Base-by-base conservation (phyloP, 148 eudicot species). In the Polygonum maritimum region DNA sequence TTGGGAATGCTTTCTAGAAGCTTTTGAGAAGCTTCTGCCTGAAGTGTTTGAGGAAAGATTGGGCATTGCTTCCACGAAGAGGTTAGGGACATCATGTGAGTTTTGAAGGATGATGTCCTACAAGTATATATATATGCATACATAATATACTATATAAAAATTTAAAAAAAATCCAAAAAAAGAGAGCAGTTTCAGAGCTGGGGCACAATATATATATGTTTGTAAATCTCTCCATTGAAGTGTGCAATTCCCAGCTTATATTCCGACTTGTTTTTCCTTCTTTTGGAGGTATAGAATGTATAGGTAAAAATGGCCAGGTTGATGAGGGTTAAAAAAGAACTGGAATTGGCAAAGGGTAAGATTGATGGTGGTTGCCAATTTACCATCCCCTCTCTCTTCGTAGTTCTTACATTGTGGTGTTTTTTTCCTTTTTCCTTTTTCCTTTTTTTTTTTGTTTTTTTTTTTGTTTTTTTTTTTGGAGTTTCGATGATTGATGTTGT, bases 61-160 rank as follows among this genome's bases (percentile, higher is more conserved):
- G 85, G 83, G 81, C 73, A 84, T 80, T 63, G 80, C 88, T 44
- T 74, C 83, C 51, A 84, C 76, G 76, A 88, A 81, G 79, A 86
- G 96, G 84, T 83, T 89, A 67, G 96, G 93, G 70, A 85, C 87
- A 77, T 90, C 97, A 49, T 88, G 91, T 65, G 78, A 84, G 76
- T 86, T 89, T 77, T 80, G 80, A 86, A 60, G 74, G 78, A 49
- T 63, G 78, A 49, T 63, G 58, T 44, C 75, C 75, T 4, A 67
- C 4, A 26, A 26, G 19, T 67, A 36, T 22, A 22, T 21, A 57
- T 57, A 57, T 38, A 67, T 26, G 31, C 15, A 65, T 65, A 65
- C 71, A 65, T 36, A 62, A 65, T 36, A 62, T 31, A 67, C 71
- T 35, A 36, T 26, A 67, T 67, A 16, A 44, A 67, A 65, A 35